A percentile compares a stretch with the other conserved stretches of the same genome.
Evolutionary conservation across 805 yeast species (phyloP).

Genomic region (Schwanniomyces occidentalis): DNA sequence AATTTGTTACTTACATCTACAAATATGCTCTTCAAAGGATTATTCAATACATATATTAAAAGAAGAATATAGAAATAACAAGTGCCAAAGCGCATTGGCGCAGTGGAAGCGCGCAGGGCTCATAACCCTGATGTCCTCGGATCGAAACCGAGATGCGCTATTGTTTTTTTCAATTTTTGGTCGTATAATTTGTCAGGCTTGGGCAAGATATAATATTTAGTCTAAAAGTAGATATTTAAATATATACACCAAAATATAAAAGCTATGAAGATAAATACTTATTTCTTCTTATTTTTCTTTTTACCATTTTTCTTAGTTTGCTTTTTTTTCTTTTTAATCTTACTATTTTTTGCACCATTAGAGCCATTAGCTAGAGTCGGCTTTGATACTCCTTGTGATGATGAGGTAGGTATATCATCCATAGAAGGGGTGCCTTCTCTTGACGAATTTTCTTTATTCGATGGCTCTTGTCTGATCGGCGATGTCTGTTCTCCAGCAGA

Average conservation of each 20-base stretch:
- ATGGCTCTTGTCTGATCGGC: background rate
- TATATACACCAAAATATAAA: background rate
- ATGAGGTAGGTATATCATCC: background rate
- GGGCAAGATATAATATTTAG: background rate
- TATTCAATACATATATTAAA: too few relatives aligned
- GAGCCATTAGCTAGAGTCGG: too few relatives aligned
- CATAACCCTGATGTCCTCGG: slow-evolving; percentile 98
- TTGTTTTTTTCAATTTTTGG: slow-evolving; percentile 27
- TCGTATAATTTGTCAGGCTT: too few relatives aligned
- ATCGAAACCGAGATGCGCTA: slow-evolving; percentile 97
- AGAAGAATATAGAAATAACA: too few relatives aligned
- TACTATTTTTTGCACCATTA: background rate
- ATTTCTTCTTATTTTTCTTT: slow-evolving; percentile 1
- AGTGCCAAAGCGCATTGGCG: slow-evolving; percentile 95
- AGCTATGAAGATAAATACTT: background rate
- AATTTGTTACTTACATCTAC: too few relatives aligned
- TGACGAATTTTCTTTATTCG: background rate
- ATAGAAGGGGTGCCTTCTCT: background rate
- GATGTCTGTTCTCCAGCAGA: background rate
- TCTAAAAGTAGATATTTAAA: background rate
- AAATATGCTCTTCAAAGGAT: too few relatives aligned
- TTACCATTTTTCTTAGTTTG: background rate
- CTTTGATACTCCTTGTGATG: background rate
- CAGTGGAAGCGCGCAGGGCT: slow-evolving; percentile 99
- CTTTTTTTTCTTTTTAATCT: slow-evolving; percentile 1